Evolutionary conservation across 1,284 basidiomycete genomes (phyloP).

Genomic region (Mycosarcoma mackinlayi): DNA sequence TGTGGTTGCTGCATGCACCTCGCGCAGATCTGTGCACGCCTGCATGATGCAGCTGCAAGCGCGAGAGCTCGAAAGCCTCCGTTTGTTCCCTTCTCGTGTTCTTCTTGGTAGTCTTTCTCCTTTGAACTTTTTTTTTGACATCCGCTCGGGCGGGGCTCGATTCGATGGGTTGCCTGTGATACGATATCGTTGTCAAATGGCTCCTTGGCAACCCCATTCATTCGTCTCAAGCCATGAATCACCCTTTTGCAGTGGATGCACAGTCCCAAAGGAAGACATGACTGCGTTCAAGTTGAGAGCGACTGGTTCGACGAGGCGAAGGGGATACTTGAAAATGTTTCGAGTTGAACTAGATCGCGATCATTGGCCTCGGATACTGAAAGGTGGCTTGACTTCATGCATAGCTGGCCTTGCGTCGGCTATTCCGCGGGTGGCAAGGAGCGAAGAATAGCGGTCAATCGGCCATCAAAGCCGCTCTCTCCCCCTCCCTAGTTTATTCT

Average conservation of each 20-base stretch:
- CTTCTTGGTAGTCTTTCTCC: background rate
- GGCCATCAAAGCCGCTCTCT: conserved; percentile 14
- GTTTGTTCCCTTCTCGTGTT: conserved; percentile 3
- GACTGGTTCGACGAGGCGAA: no score
- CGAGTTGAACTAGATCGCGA: no score
- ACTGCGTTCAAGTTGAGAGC: no score
- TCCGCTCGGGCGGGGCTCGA: background rate
- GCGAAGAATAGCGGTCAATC: conserved; percentile 5
- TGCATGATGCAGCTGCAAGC: conserved; percentile 24
- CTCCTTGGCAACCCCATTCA: background rate
- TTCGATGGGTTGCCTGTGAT: background rate
- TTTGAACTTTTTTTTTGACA: conserved; percentile 13
- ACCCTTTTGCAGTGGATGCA: no score
- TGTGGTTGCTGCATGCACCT: conserved; percentile 20
- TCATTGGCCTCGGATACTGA: background rate
- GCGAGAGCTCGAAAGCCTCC: background rate
- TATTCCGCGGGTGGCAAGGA: conserved; percentile 1
- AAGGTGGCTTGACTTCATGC: background rate
- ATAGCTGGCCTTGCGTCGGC: conserved; percentile 1
- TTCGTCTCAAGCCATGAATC: no score
- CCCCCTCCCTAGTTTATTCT: no score
- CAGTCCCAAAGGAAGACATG: no score
- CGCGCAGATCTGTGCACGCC: conserved; percentile 45
- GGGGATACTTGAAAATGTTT: no score
- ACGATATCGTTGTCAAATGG: background rate